Conservation (phyloP, 2,329 filamentous ascomycete species). For the Pseudogymnoascus sp. region DNA sequence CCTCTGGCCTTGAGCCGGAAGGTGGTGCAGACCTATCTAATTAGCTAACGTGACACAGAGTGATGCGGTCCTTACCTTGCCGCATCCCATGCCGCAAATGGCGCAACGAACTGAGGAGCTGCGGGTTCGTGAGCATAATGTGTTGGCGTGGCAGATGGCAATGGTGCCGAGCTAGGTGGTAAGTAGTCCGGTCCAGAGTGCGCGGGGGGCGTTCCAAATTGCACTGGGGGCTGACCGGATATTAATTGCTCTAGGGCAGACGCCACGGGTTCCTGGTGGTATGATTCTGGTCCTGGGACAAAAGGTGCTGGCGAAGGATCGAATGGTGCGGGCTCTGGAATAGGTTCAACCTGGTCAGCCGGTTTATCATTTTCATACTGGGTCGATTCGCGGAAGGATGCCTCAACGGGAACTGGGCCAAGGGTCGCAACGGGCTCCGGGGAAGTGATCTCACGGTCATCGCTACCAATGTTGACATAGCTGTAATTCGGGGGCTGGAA, state of each 20-base stretch:
- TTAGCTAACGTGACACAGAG: slow-evolving; percentile 12
- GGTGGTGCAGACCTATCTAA: slow-evolving; percentile 44
- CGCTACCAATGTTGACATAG: slow-evolving; percentile 15
- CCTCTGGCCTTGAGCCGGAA: slow-evolving; percentile 69
- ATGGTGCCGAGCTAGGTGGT: neutral
- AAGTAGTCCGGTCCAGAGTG: neutral
- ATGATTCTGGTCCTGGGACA: slow-evolving; percentile 9
- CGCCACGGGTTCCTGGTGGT: slow-evolving; percentile 13
- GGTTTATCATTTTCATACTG: slow-evolving; percentile 16
- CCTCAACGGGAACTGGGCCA: slow-evolving; percentile 14
- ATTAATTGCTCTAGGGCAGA: slow-evolving; percentile 15
- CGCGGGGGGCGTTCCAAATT: slow-evolving; percentile 17
- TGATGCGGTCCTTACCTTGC: slow-evolving; percentile 41
- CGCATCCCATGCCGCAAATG: slow-evolving; percentile 35
- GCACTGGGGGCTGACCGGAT: slow-evolving; percentile 16
- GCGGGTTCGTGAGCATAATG: neutral
- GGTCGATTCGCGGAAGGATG: slow-evolving; percentile 19
- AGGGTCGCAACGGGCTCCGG: neutral
- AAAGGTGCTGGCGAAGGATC: slow-evolving; percentile 7
- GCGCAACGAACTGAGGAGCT: slow-evolving; percentile 11
- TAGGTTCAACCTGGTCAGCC: slow-evolving; percentile 1
- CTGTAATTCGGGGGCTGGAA: slow-evolving; percentile 25
- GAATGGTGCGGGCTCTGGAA: slow-evolving; percentile 3
- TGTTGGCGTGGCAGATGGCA: neutral
- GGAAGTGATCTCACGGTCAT: slow-evolving; percentile 7